Evolutionary conservation across 1,284 basidiomycete genomes (phyloP).

Genomic region (Hymenochaete sp.): DNA sequence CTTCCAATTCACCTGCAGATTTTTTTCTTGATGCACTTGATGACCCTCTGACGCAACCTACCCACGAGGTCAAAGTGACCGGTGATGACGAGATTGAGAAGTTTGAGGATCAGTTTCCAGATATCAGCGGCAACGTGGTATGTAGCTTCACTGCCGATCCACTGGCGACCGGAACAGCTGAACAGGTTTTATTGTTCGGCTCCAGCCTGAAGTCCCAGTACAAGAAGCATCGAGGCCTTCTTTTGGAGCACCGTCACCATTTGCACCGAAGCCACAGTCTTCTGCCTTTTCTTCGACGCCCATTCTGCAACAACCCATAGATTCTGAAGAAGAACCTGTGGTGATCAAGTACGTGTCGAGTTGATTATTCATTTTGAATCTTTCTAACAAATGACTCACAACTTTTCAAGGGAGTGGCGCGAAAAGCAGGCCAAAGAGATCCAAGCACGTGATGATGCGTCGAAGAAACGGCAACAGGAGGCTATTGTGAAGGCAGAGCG

Average conservation of each 20-base stretch:
- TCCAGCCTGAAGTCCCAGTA: background rate
- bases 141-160: conserved; percentile 33
- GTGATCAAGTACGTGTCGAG: conserved; percentile 62
- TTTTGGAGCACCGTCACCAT: conserved; percentile 44
- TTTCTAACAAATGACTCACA: conserved; percentile 3
- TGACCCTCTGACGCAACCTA: conserved; percentile 53
- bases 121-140: conserved; percentile 52
- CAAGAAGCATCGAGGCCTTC: conserved; percentile 27
- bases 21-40: conserved; percentile 25
- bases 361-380: background rate
- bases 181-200: background rate
- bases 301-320: conserved; percentile 55
- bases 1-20: conserved; percentile 26
- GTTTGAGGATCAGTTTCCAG: conserved; percentile 90
- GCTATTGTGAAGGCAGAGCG: conserved; percentile 85
- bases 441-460: conserved; percentile 67
- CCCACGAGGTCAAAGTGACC: conserved; percentile 62
- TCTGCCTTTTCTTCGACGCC: conserved; percentile 63
- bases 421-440: conserved; percentile 85
- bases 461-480: conserved; percentile 75
- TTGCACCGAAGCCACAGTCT: conserved; percentile 67
- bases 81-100: conserved; percentile 83
- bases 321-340: conserved; percentile 78
- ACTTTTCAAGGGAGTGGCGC: conserved; percentile 69
- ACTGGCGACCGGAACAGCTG: background rate